Base-by-base conservation (phyloP, 331 rosid species). In the Saraca asoca region DNA sequence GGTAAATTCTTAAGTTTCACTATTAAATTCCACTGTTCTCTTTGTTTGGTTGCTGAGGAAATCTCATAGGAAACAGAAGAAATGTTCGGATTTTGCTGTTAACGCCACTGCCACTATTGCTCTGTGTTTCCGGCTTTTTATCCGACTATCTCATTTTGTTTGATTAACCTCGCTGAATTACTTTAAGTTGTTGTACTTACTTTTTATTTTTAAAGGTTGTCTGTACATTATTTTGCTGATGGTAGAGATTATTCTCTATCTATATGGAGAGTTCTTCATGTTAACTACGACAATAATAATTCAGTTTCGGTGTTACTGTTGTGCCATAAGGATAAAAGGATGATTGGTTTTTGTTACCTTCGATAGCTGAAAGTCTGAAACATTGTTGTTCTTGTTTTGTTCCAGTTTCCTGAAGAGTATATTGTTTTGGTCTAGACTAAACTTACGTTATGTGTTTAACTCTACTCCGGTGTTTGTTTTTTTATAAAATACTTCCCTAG, bases 1-100 rank as follows among this genome's bases (percentile, higher is more conserved):
- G 90, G 90, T 76, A 75, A 63, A 42, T 1, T 55, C 13, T 43
- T 39, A 11, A 59, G 12, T 6, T 6, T 59, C 35, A n/a, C 53
- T 12, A 45, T 49, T 0, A 24, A 24, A 24, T 24, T 24, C 31
- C 31, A 24, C 31, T 24, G 20, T 16, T 37, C 39, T 5, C 24
- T 5, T 49, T 34, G 59, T 65, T 58, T 73, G 9, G 14, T 70
- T 51, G 7, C 16, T n/a, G 12, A 5, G 31, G 50, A 34, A 51
- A 15, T 2, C 50, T 50, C n/a, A 16, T n/a, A 39, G 42, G 42
- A 19, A 5, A 42, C 20, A 12, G 42, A 2, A 5, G 14, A n/a
- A 33, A 16, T 64, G 31, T 8, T 64, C 13, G 11, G 15, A 37
- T 11, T 64, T 15, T 9, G 1, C 9, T 5, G 5, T 45, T 11